Percentiles rank a stretch among this genome's conserved stretches.
phyloP scores from a whole-genome alignment of 2,329 filamentous ascomycete species.

The Helotiales sp. region DNA sequence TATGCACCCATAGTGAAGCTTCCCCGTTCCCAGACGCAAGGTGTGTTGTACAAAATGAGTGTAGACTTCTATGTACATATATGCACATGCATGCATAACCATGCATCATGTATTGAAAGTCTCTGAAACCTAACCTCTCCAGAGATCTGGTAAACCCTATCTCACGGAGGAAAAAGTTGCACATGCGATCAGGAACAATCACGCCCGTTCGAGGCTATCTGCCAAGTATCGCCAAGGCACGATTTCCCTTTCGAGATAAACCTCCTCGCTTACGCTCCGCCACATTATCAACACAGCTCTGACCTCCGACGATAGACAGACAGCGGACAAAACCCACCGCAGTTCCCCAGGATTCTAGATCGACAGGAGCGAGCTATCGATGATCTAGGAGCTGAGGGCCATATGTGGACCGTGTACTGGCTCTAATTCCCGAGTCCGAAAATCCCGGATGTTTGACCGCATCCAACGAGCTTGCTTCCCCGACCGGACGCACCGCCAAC shows the following conservation, averaged over 20 bases:
- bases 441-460: not conserved
- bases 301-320: not conserved
- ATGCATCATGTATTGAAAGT: not conserved
- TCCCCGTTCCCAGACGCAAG: not conserved
- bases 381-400: not conserved
- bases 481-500: not conserved
- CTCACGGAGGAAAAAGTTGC: not conserved
- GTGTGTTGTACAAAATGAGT: not conserved
- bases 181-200: slow-evolving; percentile 10
- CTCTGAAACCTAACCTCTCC: not conserved
- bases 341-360: not conserved
- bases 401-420: not conserved
- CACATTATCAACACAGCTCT: not conserved
- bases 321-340: not conserved
- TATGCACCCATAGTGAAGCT: not conserved
- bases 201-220: not conserved
- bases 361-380: not conserved
- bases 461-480: not conserved
- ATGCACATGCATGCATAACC: not conserved
- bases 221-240: not conserved
- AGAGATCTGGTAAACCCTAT: not conserved
- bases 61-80: not conserved
- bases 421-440: not conserved
- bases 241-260: not conserved
- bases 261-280: not conserved